phyloP scores from a whole-genome alignment of 2,329 filamentous ascomycete species.

The Hymenoscyphus albidus region DNA sequence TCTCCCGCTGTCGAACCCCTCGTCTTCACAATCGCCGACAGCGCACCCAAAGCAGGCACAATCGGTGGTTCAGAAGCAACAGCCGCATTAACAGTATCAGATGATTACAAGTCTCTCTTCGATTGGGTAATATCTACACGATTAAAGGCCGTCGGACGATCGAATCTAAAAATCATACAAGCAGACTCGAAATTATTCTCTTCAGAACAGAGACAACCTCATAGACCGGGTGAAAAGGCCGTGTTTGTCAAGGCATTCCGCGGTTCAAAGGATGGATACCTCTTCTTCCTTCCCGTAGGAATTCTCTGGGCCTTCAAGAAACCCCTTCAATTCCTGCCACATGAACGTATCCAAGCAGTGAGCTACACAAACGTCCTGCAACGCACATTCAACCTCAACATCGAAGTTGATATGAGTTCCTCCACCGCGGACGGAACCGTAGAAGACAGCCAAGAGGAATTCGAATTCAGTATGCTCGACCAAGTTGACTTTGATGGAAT shows the following conservation, averaged over 20 bases:
- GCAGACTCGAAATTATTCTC: constrained; percentile 55
- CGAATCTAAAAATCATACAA: constrained; percentile 44
- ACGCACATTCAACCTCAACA: constrained; percentile 64
- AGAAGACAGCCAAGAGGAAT: constrained; percentile 49
- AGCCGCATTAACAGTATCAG: constrained; percentile 51
- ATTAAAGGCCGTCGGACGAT: constrained; percentile 47
- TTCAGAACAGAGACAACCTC: constrained; percentile 52
- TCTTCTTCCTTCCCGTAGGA: constrained; percentile 63
- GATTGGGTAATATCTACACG: constrained; percentile 56
- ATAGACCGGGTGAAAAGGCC: constrained; percentile 56
- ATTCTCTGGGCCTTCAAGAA: constrained; percentile 71
- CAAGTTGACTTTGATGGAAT: constrained; percentile 64
- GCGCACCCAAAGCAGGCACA: constrained; percentile 56
- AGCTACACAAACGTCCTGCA: constrained; percentile 66
- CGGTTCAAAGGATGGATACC: constrained; percentile 64
- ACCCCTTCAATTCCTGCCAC: constrained; percentile 60
- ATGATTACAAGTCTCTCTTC: constrained; percentile 56
- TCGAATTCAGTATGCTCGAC: constrained; percentile 67
- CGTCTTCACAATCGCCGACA: constrained; percentile 59
- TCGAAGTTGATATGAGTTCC: constrained; percentile 49
- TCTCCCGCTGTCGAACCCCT: constrained; percentile 49
- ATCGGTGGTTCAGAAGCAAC: constrained; percentile 49
- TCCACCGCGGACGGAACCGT: constrained; percentile 28
- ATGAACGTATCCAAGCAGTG: constrained; percentile 57
- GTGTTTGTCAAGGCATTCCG: constrained; percentile 64